phyloP scores from a whole-genome alignment of 2,329 filamentous ascomycete genomes.

The Botryotinia calthae region DNA sequence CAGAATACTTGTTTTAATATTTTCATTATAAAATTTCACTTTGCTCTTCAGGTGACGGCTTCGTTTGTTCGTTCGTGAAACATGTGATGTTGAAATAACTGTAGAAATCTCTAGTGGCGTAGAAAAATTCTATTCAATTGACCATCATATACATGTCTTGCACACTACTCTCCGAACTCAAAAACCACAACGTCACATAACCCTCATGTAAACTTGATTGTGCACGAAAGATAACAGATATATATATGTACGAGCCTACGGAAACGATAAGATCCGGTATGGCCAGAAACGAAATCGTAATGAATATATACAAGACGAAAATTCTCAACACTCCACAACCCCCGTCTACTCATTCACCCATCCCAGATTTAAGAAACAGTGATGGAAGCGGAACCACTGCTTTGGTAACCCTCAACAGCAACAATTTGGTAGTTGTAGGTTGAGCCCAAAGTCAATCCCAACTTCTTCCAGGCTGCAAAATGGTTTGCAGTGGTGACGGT shows the following conservation, averaged over 20 bases:
- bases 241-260: neutral
- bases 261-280: neutral
- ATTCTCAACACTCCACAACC: neutral
- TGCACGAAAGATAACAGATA: neutral
- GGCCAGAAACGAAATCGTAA: neutral
- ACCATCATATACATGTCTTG: neutral
- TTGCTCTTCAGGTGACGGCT: neutral
- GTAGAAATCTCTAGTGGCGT: neutral
- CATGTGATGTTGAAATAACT: neutral
- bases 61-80: neutral
- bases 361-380: slow-evolving; percentile 19
- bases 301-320: neutral
- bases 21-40: neutral
- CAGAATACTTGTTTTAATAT: neutral
- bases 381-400: slow-evolving; percentile 20
- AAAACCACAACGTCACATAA: neutral
- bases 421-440: slow-evolving; percentile 50
- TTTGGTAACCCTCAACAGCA: slow-evolving; percentile 26
- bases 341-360: neutral
- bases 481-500: slow-evolving; percentile 51
- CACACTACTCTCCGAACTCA: neutral
- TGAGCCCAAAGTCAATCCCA: slow-evolving; percentile 47
- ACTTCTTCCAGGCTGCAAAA: slow-evolving; percentile 51
- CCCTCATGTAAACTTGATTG: neutral
- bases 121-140: no score